phyloP scores from a whole-genome alignment of 345 rosid genomes.

The Capsella bursapastoris region DNA sequence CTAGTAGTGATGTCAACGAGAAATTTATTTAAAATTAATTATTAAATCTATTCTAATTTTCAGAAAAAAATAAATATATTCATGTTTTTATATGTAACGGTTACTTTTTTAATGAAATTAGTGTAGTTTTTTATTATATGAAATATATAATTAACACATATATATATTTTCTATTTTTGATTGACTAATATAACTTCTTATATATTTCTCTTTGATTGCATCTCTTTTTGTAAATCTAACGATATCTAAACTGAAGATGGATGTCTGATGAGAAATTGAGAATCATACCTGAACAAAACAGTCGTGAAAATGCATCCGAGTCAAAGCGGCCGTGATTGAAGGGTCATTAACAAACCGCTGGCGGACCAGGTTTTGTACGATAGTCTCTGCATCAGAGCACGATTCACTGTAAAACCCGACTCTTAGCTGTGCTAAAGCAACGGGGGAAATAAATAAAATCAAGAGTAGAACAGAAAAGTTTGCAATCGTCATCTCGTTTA shows the following conservation, averaged over 20 bases:
- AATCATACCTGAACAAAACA: slow-evolving; percentile 39
- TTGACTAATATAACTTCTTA: not conserved
- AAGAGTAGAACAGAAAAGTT: slow-evolving; percentile 22
- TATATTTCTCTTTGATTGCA: slow-evolving; percentile 1
- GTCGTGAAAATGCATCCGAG: slow-evolving; percentile 47
- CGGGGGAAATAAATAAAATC: slow-evolving; percentile 19
- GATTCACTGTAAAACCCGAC: slow-evolving; percentile 32
- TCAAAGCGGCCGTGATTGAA: slow-evolving; percentile 40
- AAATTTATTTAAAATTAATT: no score
- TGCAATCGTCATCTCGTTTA: slow-evolving; percentile 27
- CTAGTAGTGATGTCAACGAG: not conserved
- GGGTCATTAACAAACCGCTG: slow-evolving; percentile 29
- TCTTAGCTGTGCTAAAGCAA: slow-evolving; percentile 16
- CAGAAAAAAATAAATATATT: not conserved
- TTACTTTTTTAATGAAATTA: not conserved
- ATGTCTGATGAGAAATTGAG: not conserved
- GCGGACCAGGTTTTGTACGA: slow-evolving; percentile 25
- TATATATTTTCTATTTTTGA: no score
- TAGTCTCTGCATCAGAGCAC: slow-evolving; percentile 36
- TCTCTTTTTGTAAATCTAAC: not conserved
- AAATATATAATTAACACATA: no score
- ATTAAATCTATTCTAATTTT: not conserved
- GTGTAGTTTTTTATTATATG: no score
- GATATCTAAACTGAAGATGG: not conserved
- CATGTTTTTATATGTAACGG: not conserved